These are phyloP conservation scores for Aspergillus sp. DNA, from an alignment of 2,329 filamentous ascomycete species.

Conservation along the genomic window DNA sequence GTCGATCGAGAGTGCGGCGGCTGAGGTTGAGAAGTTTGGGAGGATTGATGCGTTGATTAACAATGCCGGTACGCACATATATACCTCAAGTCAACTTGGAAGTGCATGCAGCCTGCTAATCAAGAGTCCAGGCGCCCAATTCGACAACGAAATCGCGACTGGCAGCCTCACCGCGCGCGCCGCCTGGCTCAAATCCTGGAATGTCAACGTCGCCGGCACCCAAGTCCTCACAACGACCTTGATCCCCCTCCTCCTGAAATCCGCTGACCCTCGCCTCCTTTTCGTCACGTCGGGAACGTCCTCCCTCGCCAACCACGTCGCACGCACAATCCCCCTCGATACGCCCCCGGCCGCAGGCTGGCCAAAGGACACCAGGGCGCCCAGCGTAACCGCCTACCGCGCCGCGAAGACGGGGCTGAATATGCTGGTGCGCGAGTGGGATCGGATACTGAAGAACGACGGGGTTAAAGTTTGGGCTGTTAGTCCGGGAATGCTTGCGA, in stretches of 20 bases:
- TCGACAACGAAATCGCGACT: slow-evolving; percentile 37
- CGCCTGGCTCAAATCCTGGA: slow-evolving; percentile 52
- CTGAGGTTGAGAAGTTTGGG: slow-evolving; percentile 49
- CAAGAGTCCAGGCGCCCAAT: slow-evolving; percentile 16
- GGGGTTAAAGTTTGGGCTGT: slow-evolving; percentile 57
- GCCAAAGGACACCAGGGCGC: slow-evolving; percentile 41
- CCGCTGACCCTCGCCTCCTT: slow-evolving; percentile 48
- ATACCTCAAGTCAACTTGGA: background rate
- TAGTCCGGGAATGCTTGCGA: slow-evolving; percentile 56
- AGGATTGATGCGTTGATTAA: slow-evolving; percentile 60
- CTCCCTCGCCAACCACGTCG: slow-evolving; percentile 34
- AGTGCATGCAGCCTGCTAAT: background rate
- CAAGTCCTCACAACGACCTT: slow-evolving; percentile 54
- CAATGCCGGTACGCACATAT: slow-evolving; percentile 54
- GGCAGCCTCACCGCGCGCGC: slow-evolving; percentile 43
- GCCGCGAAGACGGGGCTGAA: slow-evolving; percentile 52
- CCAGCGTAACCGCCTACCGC: slow-evolving; percentile 41
- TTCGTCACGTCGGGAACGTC: slow-evolving; percentile 55
- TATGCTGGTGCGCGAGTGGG: slow-evolving; percentile 56
- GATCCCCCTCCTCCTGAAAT: slow-evolving; percentile 55
- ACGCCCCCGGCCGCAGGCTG: slow-evolving; percentile 40
- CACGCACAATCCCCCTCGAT: slow-evolving; percentile 9
- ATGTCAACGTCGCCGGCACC: slow-evolving; percentile 56
- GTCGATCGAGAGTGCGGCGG: slow-evolving; percentile 55
- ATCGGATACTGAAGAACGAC: slow-evolving; percentile 50